A percentile compares a stretch with the other conserved stretches of the same genome.
Evolutionary conservation across 306 rosid genomes (phyloP).

Genomic region (Quercus mongolica): DNA sequence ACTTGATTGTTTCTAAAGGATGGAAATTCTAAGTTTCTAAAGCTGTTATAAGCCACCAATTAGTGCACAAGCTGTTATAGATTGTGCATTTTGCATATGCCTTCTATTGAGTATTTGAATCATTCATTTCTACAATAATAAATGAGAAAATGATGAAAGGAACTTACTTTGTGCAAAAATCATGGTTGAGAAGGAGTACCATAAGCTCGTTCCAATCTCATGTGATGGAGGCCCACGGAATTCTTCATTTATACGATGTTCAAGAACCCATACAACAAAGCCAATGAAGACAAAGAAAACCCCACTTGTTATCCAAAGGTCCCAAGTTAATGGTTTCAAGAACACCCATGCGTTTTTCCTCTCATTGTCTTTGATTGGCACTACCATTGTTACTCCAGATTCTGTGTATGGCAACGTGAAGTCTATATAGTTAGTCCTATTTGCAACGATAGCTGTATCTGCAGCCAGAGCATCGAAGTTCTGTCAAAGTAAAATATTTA

Average conservation of each 20-base stretch:
- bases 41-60: no score
- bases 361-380: slow-evolving; percentile 18
- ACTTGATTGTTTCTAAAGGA: no score
- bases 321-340: slow-evolving; percentile 39
- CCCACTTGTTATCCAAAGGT: slow-evolving; percentile 26
- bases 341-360: slow-evolving; percentile 33
- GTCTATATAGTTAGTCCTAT: slow-evolving; percentile 28
- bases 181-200: slow-evolving; percentile 43
- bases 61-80: neutral
- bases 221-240: slow-evolving; percentile 23
- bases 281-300: slow-evolving; percentile 34
- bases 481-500: neutral
- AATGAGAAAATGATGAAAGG: neutral
- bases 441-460: slow-evolving; percentile 32
- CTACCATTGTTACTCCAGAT: slow-evolving; percentile 26
- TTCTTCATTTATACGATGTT: slow-evolving; percentile 37
- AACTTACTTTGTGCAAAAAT: slow-evolving; percentile 33
- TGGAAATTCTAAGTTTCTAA: neutral
- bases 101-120: no score
- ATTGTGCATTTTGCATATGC: neutral
- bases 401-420: slow-evolving; percentile 48
- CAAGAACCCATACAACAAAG: slow-evolving; percentile 41
- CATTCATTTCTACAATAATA: neutral
- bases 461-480: slow-evolving; percentile 34
- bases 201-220: slow-evolving; percentile 34